A percentile compares a stretch with the other conserved stretches of the same genome.
phyloP scores from a whole-genome alignment of 148 eudicot genomes.

The Salicornia ramosissima region DNA sequence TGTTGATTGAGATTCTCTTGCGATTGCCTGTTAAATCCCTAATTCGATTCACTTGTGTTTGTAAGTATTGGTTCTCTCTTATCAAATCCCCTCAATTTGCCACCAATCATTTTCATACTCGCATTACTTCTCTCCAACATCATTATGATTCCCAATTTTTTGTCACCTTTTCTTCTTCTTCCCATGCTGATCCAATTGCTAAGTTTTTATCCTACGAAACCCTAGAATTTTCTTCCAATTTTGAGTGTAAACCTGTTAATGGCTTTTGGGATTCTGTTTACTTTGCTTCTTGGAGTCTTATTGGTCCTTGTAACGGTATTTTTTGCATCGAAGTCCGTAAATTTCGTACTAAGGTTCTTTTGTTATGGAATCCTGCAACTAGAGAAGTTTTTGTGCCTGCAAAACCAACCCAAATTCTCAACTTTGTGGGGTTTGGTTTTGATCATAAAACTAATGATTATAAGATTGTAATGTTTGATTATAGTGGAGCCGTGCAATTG shows the following conservation, averaged over 20 bases:
- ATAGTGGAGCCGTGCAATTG: background rate
- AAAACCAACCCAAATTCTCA: background rate
- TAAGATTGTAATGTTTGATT: constrained; percentile 4
- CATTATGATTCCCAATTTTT: background rate
- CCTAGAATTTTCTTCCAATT: constrained; percentile 1
- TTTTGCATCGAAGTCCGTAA: background rate
- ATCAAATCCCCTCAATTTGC: constrained; percentile 8
- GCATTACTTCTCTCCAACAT: background rate
- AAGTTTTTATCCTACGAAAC: background rate
- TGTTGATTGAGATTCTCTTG: background rate
- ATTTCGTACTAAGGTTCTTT: background rate
- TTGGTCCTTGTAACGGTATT: constrained; percentile 1
- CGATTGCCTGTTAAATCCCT: constrained; percentile 3
- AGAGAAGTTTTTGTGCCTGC: background rate
- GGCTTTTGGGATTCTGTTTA: background rate
- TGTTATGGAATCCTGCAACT: constrained; percentile 12
- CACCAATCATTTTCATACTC: background rate
- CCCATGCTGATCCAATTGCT: constrained; percentile 1
- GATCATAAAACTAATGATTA: background rate
- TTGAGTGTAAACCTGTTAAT: background rate
- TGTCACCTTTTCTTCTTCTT: background rate
- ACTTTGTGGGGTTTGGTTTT: background rate
- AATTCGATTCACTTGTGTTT: constrained; percentile 4
- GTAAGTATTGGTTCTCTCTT: constrained; percentile 4
- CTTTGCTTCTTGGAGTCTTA: background rate